Conservation (phyloP, 768 basidiomycete genomes). For the Mycena maculata region DNA sequence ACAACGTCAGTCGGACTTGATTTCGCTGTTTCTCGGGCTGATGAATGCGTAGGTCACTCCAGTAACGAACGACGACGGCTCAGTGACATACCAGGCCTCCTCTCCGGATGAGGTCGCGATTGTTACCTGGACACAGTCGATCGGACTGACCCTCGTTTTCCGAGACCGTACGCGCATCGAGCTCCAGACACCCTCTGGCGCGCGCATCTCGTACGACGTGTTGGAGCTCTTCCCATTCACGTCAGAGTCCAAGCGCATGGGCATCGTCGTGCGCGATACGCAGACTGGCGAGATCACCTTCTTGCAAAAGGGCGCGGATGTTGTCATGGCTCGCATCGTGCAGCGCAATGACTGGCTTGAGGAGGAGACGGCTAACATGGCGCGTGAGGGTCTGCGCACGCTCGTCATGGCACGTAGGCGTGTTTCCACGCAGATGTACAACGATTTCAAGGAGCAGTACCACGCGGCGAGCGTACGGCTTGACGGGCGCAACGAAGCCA, state of each 20-base stretch:
- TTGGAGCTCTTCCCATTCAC: constrained; percentile 98
- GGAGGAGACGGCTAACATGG: constrained; percentile 99
- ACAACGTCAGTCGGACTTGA: constrained; percentile 74
- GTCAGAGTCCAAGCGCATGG: constrained; percentile 99
- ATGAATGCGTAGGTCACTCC: constrained; percentile 84
- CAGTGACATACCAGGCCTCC: constrained; percentile 96
- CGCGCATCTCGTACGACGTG: constrained; percentile 79
- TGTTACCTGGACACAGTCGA: constrained; percentile 95
- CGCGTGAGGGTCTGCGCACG: constrained; percentile 93
- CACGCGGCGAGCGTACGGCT: constrained; percentile 83
- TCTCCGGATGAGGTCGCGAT: constrained; percentile 99
- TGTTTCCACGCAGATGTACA: constrained; percentile 75
- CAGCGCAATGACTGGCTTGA: constrained; percentile 99
- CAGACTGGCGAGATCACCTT: constrained; percentile 85
- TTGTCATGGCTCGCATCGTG: constrained; percentile 96
- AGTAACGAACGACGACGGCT: constrained; percentile 92
- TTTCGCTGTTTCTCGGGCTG: not conserved
- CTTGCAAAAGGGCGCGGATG: constrained; percentile 97
- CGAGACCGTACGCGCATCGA: constrained; percentile 94
- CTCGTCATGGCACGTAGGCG: constrained; percentile 91
- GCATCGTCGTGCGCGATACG: constrained; percentile 90
- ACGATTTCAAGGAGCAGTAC: constrained; percentile 76
- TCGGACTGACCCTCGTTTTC: constrained; percentile 88
- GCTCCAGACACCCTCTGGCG: constrained; percentile 77
- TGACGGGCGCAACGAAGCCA: constrained; percentile 85